phyloP scores from a whole-genome alignment of 148 eudicot species.

The Arbutus unedo region DNA sequence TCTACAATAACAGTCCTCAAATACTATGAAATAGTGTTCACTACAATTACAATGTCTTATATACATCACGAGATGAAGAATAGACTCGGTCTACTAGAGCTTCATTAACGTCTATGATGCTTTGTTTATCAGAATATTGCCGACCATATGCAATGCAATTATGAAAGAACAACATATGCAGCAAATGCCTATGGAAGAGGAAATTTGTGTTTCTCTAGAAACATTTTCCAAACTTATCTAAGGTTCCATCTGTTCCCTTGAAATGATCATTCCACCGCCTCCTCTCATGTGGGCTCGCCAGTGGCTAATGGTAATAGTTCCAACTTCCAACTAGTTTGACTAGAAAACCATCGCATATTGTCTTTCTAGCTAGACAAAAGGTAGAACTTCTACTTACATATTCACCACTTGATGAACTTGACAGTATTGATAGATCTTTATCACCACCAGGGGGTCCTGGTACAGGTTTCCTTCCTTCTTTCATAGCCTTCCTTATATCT shows the following conservation, averaged over 20 bases:
- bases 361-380: background rate
- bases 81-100: background rate
- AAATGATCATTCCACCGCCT: background rate
- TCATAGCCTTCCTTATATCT: constrained; percentile 91
- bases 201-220: background rate
- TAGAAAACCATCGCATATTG: background rate
- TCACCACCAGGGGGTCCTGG: constrained; percentile 98
- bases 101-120: background rate
- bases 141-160: background rate
- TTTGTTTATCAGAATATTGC: background rate
- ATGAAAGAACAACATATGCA: background rate
- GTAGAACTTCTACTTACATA: constrained; percentile 40
- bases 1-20: background rate
- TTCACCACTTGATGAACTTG: constrained; percentile 47
- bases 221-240: background rate
- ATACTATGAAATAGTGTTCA: background rate
- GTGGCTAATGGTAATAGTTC: background rate
- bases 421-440: constrained; percentile 42
- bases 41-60: background rate
- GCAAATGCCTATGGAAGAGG: background rate
- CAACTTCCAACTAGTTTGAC: background rate
- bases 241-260: background rate
- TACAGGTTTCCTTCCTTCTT: constrained; percentile 91
- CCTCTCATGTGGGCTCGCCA: background rate
- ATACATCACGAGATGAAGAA: background rate